These are phyloP conservation scores for Neurospora sp. DNA, from an alignment of 495 filamentous ascomycete genomes.

Conservation along the genomic window DNA sequence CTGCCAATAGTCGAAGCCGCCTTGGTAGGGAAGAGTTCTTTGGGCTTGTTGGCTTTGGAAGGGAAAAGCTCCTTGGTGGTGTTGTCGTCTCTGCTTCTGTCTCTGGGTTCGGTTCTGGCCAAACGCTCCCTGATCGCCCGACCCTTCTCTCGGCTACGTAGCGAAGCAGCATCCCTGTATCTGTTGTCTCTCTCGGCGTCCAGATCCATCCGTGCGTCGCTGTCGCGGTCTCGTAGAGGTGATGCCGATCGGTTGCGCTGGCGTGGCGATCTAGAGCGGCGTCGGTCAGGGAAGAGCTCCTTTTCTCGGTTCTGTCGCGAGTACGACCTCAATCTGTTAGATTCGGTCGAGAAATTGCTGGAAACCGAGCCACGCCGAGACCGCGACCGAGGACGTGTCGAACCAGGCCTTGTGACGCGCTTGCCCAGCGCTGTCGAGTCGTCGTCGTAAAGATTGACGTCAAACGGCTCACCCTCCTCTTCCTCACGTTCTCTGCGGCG, in stretches of 20 bases:
- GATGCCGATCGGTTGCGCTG: constrained; percentile 60
- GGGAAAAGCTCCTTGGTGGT: constrained; percentile 59
- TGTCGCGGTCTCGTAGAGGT: constrained; percentile 54
- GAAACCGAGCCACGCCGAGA: constrained; percentile 24
- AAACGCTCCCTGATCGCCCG: constrained; percentile 35
- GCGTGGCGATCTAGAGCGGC: constrained; percentile 24
- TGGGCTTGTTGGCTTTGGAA: constrained; percentile 37
- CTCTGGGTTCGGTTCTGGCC: constrained; percentile 3
- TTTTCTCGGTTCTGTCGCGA: constrained; percentile 26
- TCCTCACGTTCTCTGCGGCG: constrained; percentile 41
- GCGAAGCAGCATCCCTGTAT: constrained; percentile 17
- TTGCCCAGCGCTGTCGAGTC: constrained; percentile 29
- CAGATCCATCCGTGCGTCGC: constrained; percentile 38
- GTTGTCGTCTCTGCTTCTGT: constrained; percentile 9
- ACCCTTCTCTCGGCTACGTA: constrained; percentile 35
- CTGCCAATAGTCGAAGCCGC: constrained; percentile 13
- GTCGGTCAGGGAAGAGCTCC: constrained; percentile 43
- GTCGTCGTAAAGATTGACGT: constrained; percentile 74
- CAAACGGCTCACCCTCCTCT: constrained; percentile 48
- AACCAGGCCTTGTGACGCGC: constrained; percentile 9
- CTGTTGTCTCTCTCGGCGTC: constrained; percentile 9
- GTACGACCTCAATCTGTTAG: constrained; percentile 15
- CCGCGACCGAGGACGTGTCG: constrained; percentile 7
- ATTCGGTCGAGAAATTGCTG: constrained; percentile 18
- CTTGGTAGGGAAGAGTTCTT: constrained; percentile 65